Conservation (phyloP, 2,329 filamentous ascomycete genomes). For the Colletotrichum sansevieriae region DNA sequence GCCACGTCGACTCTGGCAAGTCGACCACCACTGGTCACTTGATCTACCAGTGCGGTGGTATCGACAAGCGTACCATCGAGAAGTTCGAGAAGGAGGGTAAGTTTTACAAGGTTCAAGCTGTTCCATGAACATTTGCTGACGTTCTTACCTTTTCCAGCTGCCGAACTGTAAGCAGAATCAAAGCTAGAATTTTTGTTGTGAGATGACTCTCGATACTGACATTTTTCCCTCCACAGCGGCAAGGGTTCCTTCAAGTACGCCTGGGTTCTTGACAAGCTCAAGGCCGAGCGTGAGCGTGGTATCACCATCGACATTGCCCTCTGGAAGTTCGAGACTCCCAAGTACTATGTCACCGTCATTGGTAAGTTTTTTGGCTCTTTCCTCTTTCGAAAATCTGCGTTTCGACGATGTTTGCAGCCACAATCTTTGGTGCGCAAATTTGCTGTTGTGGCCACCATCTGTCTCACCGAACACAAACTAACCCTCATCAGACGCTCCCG, state of each 20-base stretch:
- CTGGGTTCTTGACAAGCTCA: constrained; percentile 99
- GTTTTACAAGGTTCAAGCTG: no score
- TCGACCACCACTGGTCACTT: constrained; percentile 92
- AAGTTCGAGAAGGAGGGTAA: constrained; percentile 98
- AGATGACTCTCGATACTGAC: no score
- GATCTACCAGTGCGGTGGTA: constrained; percentile 99
- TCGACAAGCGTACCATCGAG: constrained; percentile 99
- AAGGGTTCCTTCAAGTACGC: constrained; percentile 99
- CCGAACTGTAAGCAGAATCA: no score
- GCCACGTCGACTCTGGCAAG: constrained; percentile 99
- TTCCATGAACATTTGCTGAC: neutral
- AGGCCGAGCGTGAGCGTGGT: constrained; percentile 99
- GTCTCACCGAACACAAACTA: neutral
- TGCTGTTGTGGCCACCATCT: no score
- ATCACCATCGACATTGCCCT: constrained; percentile 99
- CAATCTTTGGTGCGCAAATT: no score
- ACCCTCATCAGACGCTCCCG: constrained; percentile 80
- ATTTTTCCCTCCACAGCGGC: constrained; percentile 69
- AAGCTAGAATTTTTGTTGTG: no score
- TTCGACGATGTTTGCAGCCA: neutral
- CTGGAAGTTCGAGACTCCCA: constrained; percentile 99
- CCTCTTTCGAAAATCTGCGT: neutral
- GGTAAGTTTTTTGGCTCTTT: constrained; percentile 66
- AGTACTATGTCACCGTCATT: constrained; percentile 98
- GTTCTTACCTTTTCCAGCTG: no score